Evolutionary conservation across 768 basidiomycete genomes (phyloP), one percentile per base, ranked within the genome.

Genomic region (Gautieria morchelliformis): DNA sequence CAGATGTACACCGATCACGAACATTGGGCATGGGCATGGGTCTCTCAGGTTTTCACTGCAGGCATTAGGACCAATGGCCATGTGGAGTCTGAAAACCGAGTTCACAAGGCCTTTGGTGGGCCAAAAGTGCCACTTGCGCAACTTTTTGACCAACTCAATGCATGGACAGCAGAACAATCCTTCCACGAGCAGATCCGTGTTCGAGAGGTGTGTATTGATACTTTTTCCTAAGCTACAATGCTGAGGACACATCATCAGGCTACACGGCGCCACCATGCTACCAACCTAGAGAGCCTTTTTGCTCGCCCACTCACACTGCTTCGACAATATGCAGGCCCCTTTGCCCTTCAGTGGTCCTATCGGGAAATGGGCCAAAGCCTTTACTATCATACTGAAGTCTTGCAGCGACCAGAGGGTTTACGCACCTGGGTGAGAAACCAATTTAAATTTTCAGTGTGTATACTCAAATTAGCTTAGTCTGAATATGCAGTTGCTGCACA

Each of bases 1-100:
- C 17, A 53, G 17, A 22, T 74, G 0, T 72, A 70, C 55, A 59
- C 63, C 2, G 68, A 66, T 44, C 63, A 64, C 0, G 60, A 68
- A 30, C 66, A 63, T 15, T 74, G 72, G 72, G 72, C 70, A 24
- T 70, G 68, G 68, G 64, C 68, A 9, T 74, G 65, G 61, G 53
- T 69, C 3, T 62, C 64, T 22, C 24, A 56, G 22, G 33, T 52
- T 14, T 74, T 71, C 56, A 71, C 72, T 10, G 66, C 61, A 22
- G 72, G 71, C 0, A 63, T 72, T 5, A 47, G 70, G 1, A 74
- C 70, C 27, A 71, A 67, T 62, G 69, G 72, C 1, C 59, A 65
- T 1, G 64, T n/a, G n/a, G n/a, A n/a, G n/a, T n/a, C n/a, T n/a
- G n/a, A n/a, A n/a, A n/a, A n/a, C n/a, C n/a, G n/a, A n/a, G n/a